These are phyloP conservation scores for Schoenoplectus tabernaemontani DNA, from an alignment of 202 grass and related monocot genomes.

Conservation along the genomic window DNA sequence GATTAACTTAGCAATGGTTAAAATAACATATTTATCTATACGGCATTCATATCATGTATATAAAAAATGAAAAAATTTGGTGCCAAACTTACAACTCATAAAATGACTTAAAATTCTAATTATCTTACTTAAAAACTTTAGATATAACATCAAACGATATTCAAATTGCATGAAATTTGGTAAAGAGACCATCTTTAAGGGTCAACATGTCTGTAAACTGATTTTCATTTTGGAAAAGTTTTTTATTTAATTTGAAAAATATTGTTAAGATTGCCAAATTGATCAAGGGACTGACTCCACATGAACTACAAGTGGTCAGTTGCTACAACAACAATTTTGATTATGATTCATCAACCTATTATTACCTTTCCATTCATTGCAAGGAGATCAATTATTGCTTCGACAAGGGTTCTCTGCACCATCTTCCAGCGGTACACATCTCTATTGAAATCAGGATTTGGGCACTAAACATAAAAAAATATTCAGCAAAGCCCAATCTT, in stretches of 20 bases:
- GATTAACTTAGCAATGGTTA: neutral
- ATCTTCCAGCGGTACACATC: conserved; percentile 69
- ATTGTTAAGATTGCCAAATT: neutral
- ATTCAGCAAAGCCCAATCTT: neutral
- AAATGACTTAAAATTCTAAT: neutral
- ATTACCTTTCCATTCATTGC: conserved; percentile 65
- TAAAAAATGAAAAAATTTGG: neutral
- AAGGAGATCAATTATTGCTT: conserved; percentile 72
- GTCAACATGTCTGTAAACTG: too few species aligned
- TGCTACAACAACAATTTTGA: neutral
- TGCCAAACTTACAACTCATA: neutral
- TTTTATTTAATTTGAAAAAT: too few species aligned
- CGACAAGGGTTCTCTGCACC: conserved; percentile 64
- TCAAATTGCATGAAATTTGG: too few species aligned
- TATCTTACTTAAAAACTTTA: too few species aligned
- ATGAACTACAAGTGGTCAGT: too few species aligned
- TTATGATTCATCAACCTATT: too few species aligned
- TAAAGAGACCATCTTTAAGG: too few species aligned
- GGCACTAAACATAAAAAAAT: conserved; percentile 44
- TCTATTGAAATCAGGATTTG: conserved; percentile 87
- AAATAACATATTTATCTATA: too few species aligned
- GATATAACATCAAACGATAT: too few species aligned
- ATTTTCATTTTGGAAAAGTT: too few species aligned
- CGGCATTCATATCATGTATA: neutral
- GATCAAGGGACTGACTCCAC: neutral